These are phyloP conservation scores for Neurospora sp. DNA, from an alignment of 495 filamentous ascomycete genomes.

Conservation along the genomic window DNA sequence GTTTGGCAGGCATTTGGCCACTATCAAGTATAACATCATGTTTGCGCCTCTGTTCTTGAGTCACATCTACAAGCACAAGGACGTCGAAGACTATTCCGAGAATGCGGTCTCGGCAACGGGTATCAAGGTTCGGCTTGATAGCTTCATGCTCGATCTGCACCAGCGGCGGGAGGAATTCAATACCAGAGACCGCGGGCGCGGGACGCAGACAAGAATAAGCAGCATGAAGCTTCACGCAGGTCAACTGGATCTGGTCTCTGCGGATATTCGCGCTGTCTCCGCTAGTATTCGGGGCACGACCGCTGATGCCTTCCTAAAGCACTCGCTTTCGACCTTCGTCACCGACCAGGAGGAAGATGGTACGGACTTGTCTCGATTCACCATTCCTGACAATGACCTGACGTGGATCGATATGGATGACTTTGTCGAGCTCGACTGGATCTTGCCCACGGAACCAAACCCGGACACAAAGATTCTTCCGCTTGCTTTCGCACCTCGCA, in stretches of 20 bases:
- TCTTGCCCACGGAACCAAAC: conserved; percentile 79
- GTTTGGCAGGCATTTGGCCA: conserved; percentile 90
- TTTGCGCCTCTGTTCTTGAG: conserved; percentile 88
- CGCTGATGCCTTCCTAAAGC: conserved; percentile 57
- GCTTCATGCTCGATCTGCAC: conserved; percentile 92
- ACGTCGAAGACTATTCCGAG: conserved; percentile 74
- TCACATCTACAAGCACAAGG: conserved; percentile 98
- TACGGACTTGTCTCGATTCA: conserved; percentile 76
- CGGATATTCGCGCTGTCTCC: conserved; percentile 88
- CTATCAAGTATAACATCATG: conserved; percentile 92
- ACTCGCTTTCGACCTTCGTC: conserved; percentile 39
- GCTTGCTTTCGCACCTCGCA: conserved; percentile 80
- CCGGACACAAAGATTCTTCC: conserved; percentile 90
- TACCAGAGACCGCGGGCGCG: conserved; percentile 61
- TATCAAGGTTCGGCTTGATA: conserved; percentile 86
- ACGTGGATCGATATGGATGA: conserved; percentile 99
- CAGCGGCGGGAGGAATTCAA: conserved; percentile 87
- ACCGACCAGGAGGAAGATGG: conserved; percentile 38
- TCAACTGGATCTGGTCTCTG: conserved; percentile 82
- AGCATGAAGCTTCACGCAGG: conserved; percentile 93
- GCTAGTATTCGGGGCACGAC: conserved; percentile 77
- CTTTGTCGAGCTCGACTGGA: conserved; percentile 96
- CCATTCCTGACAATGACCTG: conserved; percentile 86
- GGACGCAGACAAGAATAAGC: conserved; percentile 65
- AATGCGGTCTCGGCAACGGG: conserved; percentile 82